phyloP scores from a whole-genome alignment of 2,329 filamentous ascomycete species.

The Simplicillium aogashimaense region DNA sequence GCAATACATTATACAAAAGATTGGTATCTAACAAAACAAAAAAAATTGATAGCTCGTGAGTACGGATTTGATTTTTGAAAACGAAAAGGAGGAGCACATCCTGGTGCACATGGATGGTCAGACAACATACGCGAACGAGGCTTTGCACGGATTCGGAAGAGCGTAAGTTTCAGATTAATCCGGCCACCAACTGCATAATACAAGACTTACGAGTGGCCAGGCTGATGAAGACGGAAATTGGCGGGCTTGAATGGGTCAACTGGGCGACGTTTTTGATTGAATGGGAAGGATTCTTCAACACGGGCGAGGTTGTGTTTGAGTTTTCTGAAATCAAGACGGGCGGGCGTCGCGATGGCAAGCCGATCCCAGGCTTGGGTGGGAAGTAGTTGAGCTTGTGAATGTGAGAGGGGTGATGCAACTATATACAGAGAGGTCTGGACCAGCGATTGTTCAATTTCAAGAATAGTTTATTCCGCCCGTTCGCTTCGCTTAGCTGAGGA shows the following conservation, averaged over 20 bases:
- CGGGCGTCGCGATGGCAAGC: slow-evolving; percentile 1
- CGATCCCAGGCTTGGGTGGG: background rate
- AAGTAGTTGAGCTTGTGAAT: no score
- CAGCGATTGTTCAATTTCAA: no score
- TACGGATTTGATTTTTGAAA: slow-evolving; percentile 1
- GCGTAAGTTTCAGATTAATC: background rate
- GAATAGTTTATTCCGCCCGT: no score
- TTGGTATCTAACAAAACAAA: no score
- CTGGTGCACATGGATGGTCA: background rate
- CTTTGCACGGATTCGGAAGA: slow-evolving; percentile 1
- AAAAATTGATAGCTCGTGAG: background rate
- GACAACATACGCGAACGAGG: slow-evolving; percentile 1
- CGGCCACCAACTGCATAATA: no score
- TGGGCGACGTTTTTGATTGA: slow-evolving; percentile 2
- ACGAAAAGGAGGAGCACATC: slow-evolving; percentile 2
- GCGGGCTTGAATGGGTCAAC: slow-evolving; percentile 1
- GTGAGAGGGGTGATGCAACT: no score
- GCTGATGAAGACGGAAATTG: background rate
- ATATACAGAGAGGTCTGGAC: no score
- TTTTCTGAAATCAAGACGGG: background rate
- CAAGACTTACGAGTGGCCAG: background rate
- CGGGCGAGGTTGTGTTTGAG: background rate
- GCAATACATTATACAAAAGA: background rate
- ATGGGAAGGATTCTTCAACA: background rate
- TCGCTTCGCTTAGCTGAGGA: no score